Base-by-base conservation (phyloP, 495 filamentous ascomycete genomes). In the Penicillium paradoxum region DNA sequence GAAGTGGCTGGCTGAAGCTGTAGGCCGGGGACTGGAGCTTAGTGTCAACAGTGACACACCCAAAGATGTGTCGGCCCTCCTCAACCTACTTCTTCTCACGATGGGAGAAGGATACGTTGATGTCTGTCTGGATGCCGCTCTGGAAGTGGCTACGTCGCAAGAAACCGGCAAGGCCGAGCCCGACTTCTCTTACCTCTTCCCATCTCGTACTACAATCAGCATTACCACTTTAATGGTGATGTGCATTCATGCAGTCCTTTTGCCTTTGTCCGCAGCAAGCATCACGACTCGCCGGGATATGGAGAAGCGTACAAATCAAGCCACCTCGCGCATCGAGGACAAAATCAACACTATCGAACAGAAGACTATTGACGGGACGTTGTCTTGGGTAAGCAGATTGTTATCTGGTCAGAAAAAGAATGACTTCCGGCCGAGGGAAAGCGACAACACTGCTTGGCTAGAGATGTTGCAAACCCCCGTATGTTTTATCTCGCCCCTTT, bases 81-180 rank as follows among this genome's bases (percentile, higher is more conserved):
- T 97, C 36, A 87, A 85, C 65, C 82, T 97, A 7, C 81, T 99
- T 1, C 79, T 97, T 21, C 82, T 84, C 14, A 86, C 88, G 54
- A 93, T 97, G 87, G 91, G 89, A 45, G 90, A 95, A 59, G 86
- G 91, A 33, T 99, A 97, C 62, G 76, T 99, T 25, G 95, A 99
- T 62, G 92, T 95, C 2, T 89, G 88, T 27, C 80, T 99, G 5
- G 93, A 97, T 61, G 89, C 91, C 7, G 88, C 87, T 36, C 76
- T 86, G 42, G 90, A 95, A 62, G 72, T 77, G 45, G 85, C 89
- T 48, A 76, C 83, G 11, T 76, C 86, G 4, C 89, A 93, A 62
- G 89, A 95, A 63, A 80, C 76, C 45, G 68, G 77, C 14, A 96
- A 89, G 62, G 81, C 74, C 13, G 95, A 97, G 62, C 95, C 95